Evolutionary conservation across 495 filamentous ascomycete species (phyloP).

Genomic region (Neurospora sp.): DNA sequence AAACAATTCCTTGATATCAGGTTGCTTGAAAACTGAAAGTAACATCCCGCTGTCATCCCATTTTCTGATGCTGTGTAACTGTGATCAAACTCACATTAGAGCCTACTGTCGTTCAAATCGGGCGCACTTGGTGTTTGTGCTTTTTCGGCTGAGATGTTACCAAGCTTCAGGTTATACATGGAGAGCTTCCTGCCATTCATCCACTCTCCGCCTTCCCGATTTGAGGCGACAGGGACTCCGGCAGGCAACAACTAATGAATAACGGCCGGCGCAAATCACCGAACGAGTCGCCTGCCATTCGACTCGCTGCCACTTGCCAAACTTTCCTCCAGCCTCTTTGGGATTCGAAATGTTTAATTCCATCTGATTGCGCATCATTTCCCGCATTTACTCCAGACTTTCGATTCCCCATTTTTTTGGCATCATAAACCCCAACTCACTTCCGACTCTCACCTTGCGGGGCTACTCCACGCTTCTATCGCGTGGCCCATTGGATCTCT

Average conservation of each 20-base stretch:
- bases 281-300: not conserved
- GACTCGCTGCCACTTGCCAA: not conserved
- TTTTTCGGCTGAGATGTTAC: not conserved
- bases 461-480: not conserved
- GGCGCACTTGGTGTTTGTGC: not conserved
- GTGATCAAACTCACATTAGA: not conserved
- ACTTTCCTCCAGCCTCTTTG: not conserved
- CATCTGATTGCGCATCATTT: not conserved
- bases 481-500: slow-evolving; percentile 6
- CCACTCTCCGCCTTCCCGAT: not conserved
- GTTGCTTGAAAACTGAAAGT: not conserved
- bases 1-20: not conserved
- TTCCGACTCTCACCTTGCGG: not conserved
- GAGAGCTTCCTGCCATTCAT: not conserved
- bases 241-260: not conserved
- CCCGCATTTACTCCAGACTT: not conserved
- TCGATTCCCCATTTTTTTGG: slow-evolving; percentile 2
- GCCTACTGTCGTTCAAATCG: not conserved
- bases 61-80: not conserved
- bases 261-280: not conserved
- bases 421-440: not conserved
- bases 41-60: not conserved
- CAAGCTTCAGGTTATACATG: not conserved
- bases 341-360: not conserved
- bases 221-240: not conserved